A percentile compares a stretch with the other conserved stretches of the same genome.
phyloP scores from a whole-genome alignment of 148 eudicot species.

The Vaccinium myrtillus region DNA sequence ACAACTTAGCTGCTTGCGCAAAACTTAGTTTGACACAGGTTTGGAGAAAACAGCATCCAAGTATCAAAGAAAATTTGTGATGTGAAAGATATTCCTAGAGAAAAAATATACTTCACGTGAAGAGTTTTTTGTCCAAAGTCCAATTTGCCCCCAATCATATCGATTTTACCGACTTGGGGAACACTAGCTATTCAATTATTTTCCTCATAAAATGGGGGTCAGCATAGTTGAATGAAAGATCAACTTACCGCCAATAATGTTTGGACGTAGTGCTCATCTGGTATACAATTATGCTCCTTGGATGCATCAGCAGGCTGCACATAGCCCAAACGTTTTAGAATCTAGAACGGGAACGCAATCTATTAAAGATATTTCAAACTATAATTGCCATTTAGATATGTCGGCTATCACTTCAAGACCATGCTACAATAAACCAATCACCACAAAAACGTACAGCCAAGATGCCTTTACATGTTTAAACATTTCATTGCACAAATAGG shows the following conservation, averaged over 20 bases:
- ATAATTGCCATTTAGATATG: background rate
- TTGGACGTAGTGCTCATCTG: slow-evolving; percentile 94
- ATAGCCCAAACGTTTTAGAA: slow-evolving; percentile 21
- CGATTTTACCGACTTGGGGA: background rate
- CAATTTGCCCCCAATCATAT: background rate
- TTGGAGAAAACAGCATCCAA: background rate
- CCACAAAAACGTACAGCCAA: background rate
- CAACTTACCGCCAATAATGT: slow-evolving; percentile 81
- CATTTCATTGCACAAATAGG: background rate
- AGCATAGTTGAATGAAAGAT: background rate
- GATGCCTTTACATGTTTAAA: background rate
- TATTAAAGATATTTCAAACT: background rate
- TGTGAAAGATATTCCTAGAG: background rate
- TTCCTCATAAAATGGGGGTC: background rate
- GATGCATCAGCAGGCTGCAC: slow-evolving; percentile 70
- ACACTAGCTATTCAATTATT: background rate
- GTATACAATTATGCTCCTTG: slow-evolving; percentile 95
- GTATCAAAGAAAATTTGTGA: background rate
- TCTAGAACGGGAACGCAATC: background rate
- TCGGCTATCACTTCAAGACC: background rate
- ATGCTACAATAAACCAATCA: background rate
- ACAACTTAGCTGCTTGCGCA: background rate
- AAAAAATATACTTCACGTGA: background rate
- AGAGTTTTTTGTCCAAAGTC: background rate
- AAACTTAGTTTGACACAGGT: background rate